A percentile compares a stretch with the other conserved stretches of the same genome.
Evolutionary conservation across 78 protist species (phyloP).

Genomic region (Dictyostelium discoideum): DNA sequence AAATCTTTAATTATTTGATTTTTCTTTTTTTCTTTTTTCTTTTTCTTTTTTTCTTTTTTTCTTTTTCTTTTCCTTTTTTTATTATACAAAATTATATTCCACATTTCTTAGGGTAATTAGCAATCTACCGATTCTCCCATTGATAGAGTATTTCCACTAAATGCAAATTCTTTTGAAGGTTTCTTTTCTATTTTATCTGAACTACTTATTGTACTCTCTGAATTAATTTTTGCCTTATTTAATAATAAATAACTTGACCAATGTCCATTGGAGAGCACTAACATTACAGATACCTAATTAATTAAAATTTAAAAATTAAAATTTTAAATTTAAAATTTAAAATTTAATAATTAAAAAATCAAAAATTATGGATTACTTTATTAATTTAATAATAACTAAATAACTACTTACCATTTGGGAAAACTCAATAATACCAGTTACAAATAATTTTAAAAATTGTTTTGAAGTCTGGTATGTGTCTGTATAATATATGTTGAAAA

Average conservation of each 20-base stretch:
- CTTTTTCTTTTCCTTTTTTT: too few relatives aligned
- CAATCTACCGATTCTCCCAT: background rate
- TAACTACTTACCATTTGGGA: background rate
- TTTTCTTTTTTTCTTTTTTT: too few relatives aligned
- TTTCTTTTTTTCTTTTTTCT: too few relatives aligned
- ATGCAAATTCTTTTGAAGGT: background rate
- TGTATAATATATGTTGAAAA: background rate
- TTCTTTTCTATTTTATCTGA: background rate
- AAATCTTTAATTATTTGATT: background rate
- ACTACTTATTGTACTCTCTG: background rate
- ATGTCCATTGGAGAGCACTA: background rate
- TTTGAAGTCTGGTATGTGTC: background rate
- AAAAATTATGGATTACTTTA: too few relatives aligned
- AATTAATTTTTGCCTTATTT: background rate
- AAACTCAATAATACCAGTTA: background rate
- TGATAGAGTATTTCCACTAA: background rate
- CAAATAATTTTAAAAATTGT: background rate
- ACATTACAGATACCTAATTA: background rate
- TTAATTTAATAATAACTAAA: too few relatives aligned
- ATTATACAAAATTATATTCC: background rate
- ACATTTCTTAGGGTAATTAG: background rate
- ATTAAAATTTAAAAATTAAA: too few relatives aligned
- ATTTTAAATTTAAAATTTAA: too few relatives aligned
- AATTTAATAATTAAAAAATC: too few relatives aligned
- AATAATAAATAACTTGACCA: background rate